These are phyloP conservation scores for Vitis hybrid DNA, from an alignment of 177 flowering plant species.

Conservation along the genomic window DNA sequence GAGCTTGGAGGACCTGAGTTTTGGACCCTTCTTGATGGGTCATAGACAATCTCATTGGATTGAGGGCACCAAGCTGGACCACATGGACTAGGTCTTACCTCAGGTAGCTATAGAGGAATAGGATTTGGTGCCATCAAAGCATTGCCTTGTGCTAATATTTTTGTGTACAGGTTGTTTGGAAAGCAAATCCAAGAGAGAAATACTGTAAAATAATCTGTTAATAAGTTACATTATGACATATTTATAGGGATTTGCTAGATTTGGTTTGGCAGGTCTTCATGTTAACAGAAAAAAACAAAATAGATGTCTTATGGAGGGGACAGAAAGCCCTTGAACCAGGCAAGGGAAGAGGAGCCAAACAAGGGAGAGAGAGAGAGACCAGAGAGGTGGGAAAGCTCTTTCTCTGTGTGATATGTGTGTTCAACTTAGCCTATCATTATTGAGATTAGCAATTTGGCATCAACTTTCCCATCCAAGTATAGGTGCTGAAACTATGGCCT, in stretches of 20 bases:
- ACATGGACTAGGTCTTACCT: neutral
- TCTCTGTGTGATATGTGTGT: neutral
- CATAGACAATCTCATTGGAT: neutral
- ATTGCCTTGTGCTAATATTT: conserved; percentile 1
- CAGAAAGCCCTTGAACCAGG: conserved; percentile 21
- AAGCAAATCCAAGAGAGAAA: conserved; percentile 5
- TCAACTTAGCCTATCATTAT: neutral
- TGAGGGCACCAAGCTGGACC: neutral
- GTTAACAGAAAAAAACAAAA: conserved; percentile 15
- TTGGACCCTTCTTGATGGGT: neutral
- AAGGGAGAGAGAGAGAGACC: neutral
- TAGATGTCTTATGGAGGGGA: conserved; percentile 18
- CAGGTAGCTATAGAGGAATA: neutral
- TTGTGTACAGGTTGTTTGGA: neutral
- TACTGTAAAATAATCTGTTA: neutral
- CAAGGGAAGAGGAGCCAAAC: conserved; percentile 20
- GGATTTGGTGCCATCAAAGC: neutral
- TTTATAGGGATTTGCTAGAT: conserved; percentile 36
- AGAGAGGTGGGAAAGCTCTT: too few relatives aligned
- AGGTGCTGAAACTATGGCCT: too few relatives aligned
- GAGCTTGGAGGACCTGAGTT: neutral
- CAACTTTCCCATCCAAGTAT: neutral
- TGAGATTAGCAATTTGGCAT: neutral
- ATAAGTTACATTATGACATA: conserved; percentile 9
- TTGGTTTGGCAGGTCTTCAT: conserved; percentile 11